Percentiles rank a stretch among this genome's conserved stretches.
Conservation (phyloP, 2,329 filamentous ascomycete genomes). For the Hypoxylon sp. region DNA sequence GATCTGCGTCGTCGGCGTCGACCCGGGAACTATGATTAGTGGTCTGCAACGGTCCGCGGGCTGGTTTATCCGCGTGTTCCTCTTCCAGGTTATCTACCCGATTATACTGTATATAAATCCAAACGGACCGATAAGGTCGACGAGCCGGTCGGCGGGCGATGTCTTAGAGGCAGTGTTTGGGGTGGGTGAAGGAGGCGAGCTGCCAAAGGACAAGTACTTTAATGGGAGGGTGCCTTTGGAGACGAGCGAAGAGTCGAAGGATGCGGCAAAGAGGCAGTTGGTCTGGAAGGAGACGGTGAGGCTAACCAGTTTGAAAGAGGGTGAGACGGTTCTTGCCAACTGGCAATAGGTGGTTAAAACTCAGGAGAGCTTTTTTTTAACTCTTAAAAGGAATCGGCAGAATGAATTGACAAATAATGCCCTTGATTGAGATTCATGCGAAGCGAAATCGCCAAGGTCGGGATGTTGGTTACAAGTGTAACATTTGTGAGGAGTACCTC, state of each 20-base stretch:
- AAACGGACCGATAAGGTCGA: neutral
- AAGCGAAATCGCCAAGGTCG: no score
- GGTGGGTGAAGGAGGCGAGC: neutral
- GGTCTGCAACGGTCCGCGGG: neutral
- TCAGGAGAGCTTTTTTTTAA: no score
- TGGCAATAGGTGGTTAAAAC: neutral
- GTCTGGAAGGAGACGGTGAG: slow-evolving; percentile 44
- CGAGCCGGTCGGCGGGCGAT: neutral
- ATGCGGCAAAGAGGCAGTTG: slow-evolving; percentile 33
- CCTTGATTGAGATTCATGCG: no score
- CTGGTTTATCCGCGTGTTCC: slow-evolving; percentile 6
- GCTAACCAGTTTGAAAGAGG: slow-evolving; percentile 19
- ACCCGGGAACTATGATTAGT: neutral
- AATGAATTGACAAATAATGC: neutral
- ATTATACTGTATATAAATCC: neutral
- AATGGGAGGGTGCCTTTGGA: slow-evolving; percentile 20
- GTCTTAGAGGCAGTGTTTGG: neutral
- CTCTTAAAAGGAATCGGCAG: no score
- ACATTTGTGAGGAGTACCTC: no score
- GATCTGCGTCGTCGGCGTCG: slow-evolving; percentile 2
- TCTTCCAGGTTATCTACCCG: neutral
- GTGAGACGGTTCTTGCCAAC: slow-evolving; percentile 27
- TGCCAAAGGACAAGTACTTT: slow-evolving; percentile 26
- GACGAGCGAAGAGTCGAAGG: slow-evolving; percentile 31
- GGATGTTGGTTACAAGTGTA: no score